Base-by-base conservation (phyloP, 2,329 filamentous ascomycete genomes). In the Microdochium nivale region DNA sequence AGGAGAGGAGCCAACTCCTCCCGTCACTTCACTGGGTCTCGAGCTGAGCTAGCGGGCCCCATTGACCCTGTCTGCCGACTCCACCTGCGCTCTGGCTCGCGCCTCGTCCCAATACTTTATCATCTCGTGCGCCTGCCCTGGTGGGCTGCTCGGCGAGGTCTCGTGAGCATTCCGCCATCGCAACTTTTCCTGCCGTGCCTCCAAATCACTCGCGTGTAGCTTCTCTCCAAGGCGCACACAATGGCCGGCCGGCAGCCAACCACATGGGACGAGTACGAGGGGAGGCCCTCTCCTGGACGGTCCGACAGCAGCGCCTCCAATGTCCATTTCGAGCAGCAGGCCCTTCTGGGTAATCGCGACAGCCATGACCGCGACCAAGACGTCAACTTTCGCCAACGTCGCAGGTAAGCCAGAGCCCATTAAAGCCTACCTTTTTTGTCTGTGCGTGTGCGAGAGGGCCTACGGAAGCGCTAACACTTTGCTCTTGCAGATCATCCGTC, bases 401-500 rank as follows among this genome's bases (percentile, higher is more conserved):
- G 70, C 61, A 69, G 71, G 70, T 70, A 59, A 27, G 61, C 37
- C 43, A 40, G 30, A 32, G 25, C 10, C 37, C 27, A 21, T 37
- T 62, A 67, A 56, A 37, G 51, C 49, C 35, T 52, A 27, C 49
- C 21, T n/a, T 8, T 19, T 10, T 7, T n/a, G 37, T 13, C 11
- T 25, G 19, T 23, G 19, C 43, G 5, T 24, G 43, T 11, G 43
- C 19, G 16, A n/a, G n/a, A 43, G 35, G 7, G 21, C 5, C 21
- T 7, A 43, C 35, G 21, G 21, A 23, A n/a, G 14, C 8, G 24
- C 21, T 24, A 46, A 46, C 43, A 21, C 10, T 19, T 23, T 11
- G 4, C 10, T 3, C 19, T n/a, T 40, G 23, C 55, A 83, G 81
- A 54, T 80, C 80, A n/a, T 85, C 81, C 7, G 71, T 81, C 37